phyloP scores from a whole-genome alignment of 495 filamentous ascomycete species.

The Aspergillus incahuasiensis region DNA sequence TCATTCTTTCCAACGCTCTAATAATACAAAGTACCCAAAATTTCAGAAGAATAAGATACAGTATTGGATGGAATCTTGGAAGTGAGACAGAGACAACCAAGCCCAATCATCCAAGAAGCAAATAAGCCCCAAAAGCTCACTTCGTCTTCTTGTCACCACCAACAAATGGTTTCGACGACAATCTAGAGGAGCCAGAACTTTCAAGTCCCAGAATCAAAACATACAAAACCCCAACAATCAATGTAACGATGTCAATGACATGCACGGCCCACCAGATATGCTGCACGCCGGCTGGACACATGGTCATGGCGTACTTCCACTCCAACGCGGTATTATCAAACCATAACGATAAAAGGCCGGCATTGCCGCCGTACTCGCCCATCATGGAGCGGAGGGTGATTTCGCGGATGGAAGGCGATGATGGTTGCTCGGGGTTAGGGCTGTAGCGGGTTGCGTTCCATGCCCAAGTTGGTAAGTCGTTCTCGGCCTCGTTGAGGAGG shows the following conservation, averaged over 20 bases:
- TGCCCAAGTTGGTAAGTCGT: conserved; percentile 23
- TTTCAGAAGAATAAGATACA: neutral
- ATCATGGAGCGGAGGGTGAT: conserved; percentile 98
- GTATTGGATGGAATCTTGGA: too few relatives aligned
- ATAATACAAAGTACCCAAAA: neutral
- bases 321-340: conserved; percentile 61
- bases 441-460: conserved; percentile 33
- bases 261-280: conserved; percentile 95
- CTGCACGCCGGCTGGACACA: conserved; percentile 75
- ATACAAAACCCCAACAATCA: conserved; percentile 19
- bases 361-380: conserved; percentile 87
- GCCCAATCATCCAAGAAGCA: neutral
- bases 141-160: neutral
- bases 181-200: neutral
- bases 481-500: conserved; percentile 15
- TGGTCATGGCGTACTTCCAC: conserved; percentile 77
- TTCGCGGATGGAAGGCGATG: conserved; percentile 59
- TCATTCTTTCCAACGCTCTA: neutral
- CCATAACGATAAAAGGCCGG: conserved; percentile 82
- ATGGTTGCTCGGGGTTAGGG: neutral
- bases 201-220: conserved; percentile 1
- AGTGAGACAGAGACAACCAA: neutral
- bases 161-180: neutral
- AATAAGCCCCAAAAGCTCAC: neutral
- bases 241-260: conserved; percentile 58